Conservation (phyloP, 306 rosid genomes). For the Castanea sativa region DNA sequence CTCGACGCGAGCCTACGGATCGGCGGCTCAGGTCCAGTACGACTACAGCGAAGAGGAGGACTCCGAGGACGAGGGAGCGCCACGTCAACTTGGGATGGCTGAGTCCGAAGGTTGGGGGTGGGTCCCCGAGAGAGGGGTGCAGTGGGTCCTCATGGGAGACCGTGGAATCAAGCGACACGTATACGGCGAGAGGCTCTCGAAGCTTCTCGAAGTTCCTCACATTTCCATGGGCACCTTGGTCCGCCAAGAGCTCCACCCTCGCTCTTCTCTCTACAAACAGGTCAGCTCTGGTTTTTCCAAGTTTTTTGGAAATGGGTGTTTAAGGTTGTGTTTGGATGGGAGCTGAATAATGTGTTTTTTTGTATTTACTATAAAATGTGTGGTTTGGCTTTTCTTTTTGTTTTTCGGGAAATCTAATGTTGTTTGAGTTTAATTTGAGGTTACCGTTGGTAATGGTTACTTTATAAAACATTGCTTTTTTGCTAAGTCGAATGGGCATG, state of each 20-base stretch:
- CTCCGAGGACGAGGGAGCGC: conserved; percentile 14
- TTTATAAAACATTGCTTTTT: too few species aligned
- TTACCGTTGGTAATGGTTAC: too few species aligned
- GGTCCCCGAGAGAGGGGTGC: conserved; percentile 71
- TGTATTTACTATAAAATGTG: too few species aligned
- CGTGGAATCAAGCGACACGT: conserved; percentile 59
- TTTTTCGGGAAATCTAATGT: too few species aligned
- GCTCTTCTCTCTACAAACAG: conserved; percentile 77
- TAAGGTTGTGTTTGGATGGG: not conserved
- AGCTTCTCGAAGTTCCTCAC: conserved; percentile 86
- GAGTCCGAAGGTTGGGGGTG: conserved; percentile 63
- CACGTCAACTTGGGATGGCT: conserved; percentile 30
- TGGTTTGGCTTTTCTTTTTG: too few species aligned
- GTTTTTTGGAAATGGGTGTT: too few species aligned
- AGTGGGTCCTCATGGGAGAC: conserved; percentile 91
- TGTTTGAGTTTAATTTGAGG: too few species aligned
- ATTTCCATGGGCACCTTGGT: conserved; percentile 84
- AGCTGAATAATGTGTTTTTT: not conserved
- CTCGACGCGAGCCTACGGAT: conserved; percentile 46
- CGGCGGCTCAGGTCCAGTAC: conserved; percentile 57
- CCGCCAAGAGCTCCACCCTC: conserved; percentile 84
- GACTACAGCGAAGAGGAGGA: conserved; percentile 38
- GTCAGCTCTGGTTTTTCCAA: conserved; percentile 13
- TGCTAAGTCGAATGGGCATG: too few species aligned
- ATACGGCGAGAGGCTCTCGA: conserved; percentile 77